Base-by-base conservation (phyloP, 345 rosid species). In the Corchorus capsularis region DNA sequence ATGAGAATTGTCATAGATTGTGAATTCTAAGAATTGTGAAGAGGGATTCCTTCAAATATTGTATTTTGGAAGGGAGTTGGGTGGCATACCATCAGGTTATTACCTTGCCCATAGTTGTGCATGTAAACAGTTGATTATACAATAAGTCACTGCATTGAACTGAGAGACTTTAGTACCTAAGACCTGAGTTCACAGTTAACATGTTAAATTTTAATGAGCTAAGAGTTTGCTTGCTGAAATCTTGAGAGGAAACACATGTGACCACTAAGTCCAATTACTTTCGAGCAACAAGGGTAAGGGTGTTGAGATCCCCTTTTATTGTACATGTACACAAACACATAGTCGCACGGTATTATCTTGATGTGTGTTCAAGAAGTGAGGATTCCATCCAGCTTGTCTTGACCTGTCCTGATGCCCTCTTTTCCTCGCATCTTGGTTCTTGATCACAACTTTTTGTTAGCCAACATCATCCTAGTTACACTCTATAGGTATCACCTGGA, bases 191-290 rank as follows among this genome's bases (percentile, higher is more conserved):
- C 54, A 45, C 6, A 46, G 47, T 45, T 61, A 34, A 14, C 65
- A 32, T 61, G n/a, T 32, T 61, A 32, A 14, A 61, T 10, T 14
- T 61, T 61, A 32, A 10, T 5, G 65, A 32, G 43, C n/a, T 27
- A 60, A 60, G 32, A 17, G 32, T 8, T 27, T 60, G 39, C 19
- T 43, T 0, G 54, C 17, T 10, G 53, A 65, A 65, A 47, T 65
- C 20, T 65, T 65, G 35, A 65, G 53, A 45, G 43, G 69, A 41
- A 43, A 65, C 19, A 34, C 52, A 65, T 65, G 69, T 68, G 41
- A 47, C 20, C 41, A 8, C 2, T 6, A 22, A 27, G 27, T 68
- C 56, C 14, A 34, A 14, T 47, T 67, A 22, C 55, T 46, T 32
- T 68, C 27, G 57, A 32, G 72, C 57, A 32, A 32, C 27, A 39